These are phyloP conservation scores for Candida krabiensis DNA, from an alignment of 805 yeast species.

Conservation along the genomic window DNA sequence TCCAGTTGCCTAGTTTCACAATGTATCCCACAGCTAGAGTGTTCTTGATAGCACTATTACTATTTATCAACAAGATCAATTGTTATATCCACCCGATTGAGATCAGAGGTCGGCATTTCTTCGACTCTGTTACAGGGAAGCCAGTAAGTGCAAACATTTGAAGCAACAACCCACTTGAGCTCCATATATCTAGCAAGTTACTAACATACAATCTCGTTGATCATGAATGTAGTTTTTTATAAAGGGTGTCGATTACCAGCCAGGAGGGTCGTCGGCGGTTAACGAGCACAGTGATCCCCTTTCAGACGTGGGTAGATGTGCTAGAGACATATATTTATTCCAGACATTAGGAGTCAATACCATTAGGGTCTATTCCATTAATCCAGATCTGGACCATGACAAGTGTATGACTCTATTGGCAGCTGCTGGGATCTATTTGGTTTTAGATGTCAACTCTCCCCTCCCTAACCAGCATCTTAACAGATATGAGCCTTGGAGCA, in stretches of 20 bases:
- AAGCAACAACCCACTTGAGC: background rate
- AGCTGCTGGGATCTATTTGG: constrained; percentile 86
- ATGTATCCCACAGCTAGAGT: constrained; percentile 6
- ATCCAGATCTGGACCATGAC: constrained; percentile 81
- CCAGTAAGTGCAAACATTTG: constrained; percentile 59
- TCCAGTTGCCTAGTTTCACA: too few relatives aligned
- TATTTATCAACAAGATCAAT: constrained; percentile 6
- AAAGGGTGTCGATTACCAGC: constrained; percentile 92
- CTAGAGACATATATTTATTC: constrained; percentile 77
- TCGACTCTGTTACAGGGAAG: constrained; percentile 69
- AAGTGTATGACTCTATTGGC: constrained; percentile 90
- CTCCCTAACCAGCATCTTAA: constrained; percentile 73
- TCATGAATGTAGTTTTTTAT: constrained; percentile 66
- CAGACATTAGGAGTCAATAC: constrained; percentile 87
- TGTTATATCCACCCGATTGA: constrained; percentile 56
- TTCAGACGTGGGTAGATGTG: constrained; percentile 69
- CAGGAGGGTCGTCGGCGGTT: constrained; percentile 88
- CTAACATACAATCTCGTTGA: too few relatives aligned
- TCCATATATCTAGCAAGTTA: background rate
- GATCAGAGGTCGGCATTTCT: constrained; percentile 68
- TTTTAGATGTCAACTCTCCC: constrained; percentile 91
- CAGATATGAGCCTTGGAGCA: constrained; percentile 91
- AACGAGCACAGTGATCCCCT: constrained; percentile 64
- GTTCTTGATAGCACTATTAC: constrained; percentile 5
- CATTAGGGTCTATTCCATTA: constrained; percentile 82